Evolutionary conservation across 169 alveolate species (phyloP), one percentile per base, ranked within the genome.

Genomic region (Eimeria necatrix): DNA sequence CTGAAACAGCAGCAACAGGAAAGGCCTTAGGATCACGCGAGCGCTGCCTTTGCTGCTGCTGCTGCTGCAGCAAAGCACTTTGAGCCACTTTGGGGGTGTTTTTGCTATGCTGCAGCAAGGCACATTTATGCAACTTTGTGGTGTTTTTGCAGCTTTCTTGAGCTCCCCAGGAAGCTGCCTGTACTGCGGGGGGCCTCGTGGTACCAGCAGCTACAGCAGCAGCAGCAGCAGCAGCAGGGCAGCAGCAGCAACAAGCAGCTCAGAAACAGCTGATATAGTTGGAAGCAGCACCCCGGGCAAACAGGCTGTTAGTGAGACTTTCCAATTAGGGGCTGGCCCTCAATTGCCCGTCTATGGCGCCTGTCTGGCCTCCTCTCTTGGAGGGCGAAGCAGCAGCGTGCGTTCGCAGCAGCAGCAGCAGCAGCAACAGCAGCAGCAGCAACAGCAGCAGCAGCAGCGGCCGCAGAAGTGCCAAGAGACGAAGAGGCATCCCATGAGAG

Each of bases 401-500:
- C n/a, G 53, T 4, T 16, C n/a, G 41, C 87, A 46, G 64, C 85
- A 74, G 59, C 87, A 78, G 68, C 87, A 78, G 87, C 87, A 78
- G 87, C 48, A 78, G 14, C 48, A 76, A 24, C 87, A 48, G 68
- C 87, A 78, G 85, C 85, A 78, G 53, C 83, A 32, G 41, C 41
- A 24, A 2, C 83, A 5, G 46, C 87, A 49, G 68, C 87, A 78
- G 68, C 68, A 56, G 68, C 68, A 2, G 2, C 68, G 20, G 68
- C 68, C 12, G 68, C 68, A 56, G 4, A 10, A 56, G 68, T 18
- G 41, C 41, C 41, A 32, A 32, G 41, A 32, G 41, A 32, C 41
- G 41, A 32, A 32, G 41, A 32, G 41, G 41, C 56, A 68, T 68
- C 78, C 18, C 48, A 26, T 71, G 16, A 71, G 83, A 78, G 64